These are phyloP conservation scores for Aspergillus sclerotioniger DNA, from an alignment of 495 filamentous ascomycete species.

Conservation along the genomic window DNA sequence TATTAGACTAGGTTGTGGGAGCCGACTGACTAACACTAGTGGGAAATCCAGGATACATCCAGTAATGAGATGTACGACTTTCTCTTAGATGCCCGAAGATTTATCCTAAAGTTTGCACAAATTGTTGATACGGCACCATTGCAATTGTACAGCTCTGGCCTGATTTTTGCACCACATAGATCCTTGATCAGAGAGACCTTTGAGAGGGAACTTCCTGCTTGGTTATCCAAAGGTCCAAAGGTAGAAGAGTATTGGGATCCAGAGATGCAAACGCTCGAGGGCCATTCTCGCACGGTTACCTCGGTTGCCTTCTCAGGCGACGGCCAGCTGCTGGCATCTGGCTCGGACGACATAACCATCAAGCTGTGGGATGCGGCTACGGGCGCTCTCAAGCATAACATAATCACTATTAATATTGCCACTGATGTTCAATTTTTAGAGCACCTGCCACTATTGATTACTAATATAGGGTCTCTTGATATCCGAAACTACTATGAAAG, in stretches of 20 bases:
- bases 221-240: constrained; percentile 6
- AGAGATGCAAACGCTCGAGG: constrained; percentile 23
- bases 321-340: constrained; percentile 12
- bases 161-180: constrained; percentile 34
- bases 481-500: too few relatives aligned
- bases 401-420: too few relatives aligned
- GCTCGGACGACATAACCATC: constrained; percentile 25
- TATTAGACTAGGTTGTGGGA: constrained; percentile 14
- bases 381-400: too few relatives aligned
- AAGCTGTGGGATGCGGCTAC: constrained; percentile 34
- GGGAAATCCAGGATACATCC: constrained; percentile 17
- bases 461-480: too few relatives aligned
- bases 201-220: background rate
- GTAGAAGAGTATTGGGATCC: constrained; percentile 14
- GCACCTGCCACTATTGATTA: too few relatives aligned
- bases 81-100: constrained; percentile 34
- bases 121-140: constrained; percentile 30
- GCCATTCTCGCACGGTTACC: constrained; percentile 10
- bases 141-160: constrained; percentile 18
- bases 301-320: constrained; percentile 16
- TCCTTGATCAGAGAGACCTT: constrained; percentile 25
- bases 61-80: constrained; percentile 21
- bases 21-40: background rate
- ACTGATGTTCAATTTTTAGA: too few relatives aligned
- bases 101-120: constrained; percentile 27